These are phyloP conservation scores for Tuber umbilicatum DNA, from an alignment of 495 filamentous ascomycete genomes.

Conservation along the genomic window DNA sequence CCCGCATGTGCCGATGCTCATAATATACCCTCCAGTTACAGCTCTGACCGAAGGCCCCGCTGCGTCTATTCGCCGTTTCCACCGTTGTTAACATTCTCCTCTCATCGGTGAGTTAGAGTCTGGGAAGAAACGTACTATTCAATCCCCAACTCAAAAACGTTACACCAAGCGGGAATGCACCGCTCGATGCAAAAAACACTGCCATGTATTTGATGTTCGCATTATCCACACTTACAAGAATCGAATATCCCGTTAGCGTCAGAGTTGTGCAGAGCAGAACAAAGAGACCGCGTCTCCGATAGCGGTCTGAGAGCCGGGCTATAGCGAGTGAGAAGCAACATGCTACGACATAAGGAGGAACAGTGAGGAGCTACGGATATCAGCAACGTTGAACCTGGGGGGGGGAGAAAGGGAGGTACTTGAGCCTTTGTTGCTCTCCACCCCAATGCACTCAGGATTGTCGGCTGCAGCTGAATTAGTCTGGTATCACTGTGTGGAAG, in stretches of 20 bases:
- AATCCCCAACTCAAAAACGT: conserved; percentile 54
- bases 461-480: conserved; percentile 47
- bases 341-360: conserved; percentile 63
- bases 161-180: conserved; percentile 63
- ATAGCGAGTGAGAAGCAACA: conserved; percentile 54
- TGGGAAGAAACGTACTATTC: conserved; percentile 43
- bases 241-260: conserved; percentile 59
- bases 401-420: background rate
- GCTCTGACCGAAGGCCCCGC: conserved; percentile 54
- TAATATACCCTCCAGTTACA: conserved; percentile 51
- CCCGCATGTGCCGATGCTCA: conserved; percentile 52
- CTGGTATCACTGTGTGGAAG: background rate
- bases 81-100: background rate
- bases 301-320: conserved; percentile 55
- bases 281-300: conserved; percentile 55
- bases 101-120: background rate
- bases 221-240: conserved; percentile 52
- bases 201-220: conserved; percentile 63
- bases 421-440: conserved; percentile 59
- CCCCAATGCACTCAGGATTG: conserved; percentile 63
- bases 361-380: conserved; percentile 56
- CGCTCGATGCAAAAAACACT: conserved; percentile 64
- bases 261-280: conserved; percentile 53
- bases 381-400: background rate
- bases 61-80: conserved; percentile 41